Evolutionary conservation across 139 green algal species (phyloP), one percentile per base, ranked within the genome.

Genomic region (Chlorella sp.): DNA sequence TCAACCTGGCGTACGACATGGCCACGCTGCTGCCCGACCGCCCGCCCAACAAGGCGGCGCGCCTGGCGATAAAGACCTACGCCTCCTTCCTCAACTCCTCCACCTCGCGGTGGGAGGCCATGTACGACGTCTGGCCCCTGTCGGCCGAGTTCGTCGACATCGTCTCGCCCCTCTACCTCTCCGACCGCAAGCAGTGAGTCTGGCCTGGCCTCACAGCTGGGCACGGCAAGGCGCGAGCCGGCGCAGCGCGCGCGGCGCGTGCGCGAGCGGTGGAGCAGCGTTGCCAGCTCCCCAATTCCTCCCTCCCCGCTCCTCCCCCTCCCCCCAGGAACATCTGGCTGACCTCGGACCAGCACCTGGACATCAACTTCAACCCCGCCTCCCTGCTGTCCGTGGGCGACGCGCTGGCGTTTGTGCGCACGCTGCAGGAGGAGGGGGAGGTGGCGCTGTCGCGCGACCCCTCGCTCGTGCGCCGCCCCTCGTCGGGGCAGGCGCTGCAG

Each of bases 41-140:
- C 23, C 84, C 45, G 38, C 73, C 83, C 40, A 82, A 90, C 53
- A 77, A 87, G 43, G 84, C 71, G 35, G 58, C 21, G 29, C 67
- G 55, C 31, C 36, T 90, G 74, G 41, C 36, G 8, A 56, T 92
- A 61, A 73, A 67, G n/a, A 71, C 74, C 45, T 81, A 71, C 35
- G 81, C 87, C 23, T 86, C 83, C 46, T 94, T 92, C 79, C 78
- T 95, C 46, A 96, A 96, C 80, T 91, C 89, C 86, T 88, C 79
- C 75, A 92, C 77, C 67, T 86, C 74, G 41, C 82, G 86, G 33
- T 96, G 91, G 91, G 90, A 96, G 83, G 80, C 84, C 58, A 68
- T 94, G 27, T 78, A 89, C 64, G 88, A 95, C 62, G 63, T 76
- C 25, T 96, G 91, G 91, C 81, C 77, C 0, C 56, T 93, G 25